Conservation (phyloP, 306 rosid genomes). For the Calophaca sinica region DNA sequence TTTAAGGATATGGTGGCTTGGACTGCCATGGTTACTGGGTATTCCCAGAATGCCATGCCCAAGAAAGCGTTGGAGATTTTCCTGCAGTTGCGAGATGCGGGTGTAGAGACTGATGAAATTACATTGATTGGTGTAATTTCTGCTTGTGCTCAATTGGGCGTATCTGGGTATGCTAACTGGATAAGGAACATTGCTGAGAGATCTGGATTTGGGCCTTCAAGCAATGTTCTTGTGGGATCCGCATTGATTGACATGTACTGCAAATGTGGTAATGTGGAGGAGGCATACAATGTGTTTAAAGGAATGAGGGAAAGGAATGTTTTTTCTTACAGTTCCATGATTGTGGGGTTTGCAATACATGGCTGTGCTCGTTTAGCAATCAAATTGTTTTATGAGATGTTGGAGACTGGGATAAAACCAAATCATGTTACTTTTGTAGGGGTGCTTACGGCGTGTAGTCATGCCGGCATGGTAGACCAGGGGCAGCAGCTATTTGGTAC, state of each 20-base stretch:
- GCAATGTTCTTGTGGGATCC: conserved; percentile 81
- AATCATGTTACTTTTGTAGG: conserved; percentile 80
- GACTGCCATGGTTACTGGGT: conserved; percentile 86
- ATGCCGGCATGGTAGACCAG: conserved; percentile 78
- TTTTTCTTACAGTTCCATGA: conserved; percentile 83
- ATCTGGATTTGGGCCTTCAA: conserved; percentile 56
- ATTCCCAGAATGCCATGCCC: conserved; percentile 78
- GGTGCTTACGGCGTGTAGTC: conserved; percentile 77
- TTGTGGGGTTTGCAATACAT: conserved; percentile 78
- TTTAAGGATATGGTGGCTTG: conserved; percentile 83
- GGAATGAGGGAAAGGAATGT: conserved; percentile 73
- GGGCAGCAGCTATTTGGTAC: conserved; percentile 71
- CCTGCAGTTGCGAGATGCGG: conserved; percentile 50
- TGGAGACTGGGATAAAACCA: conserved; percentile 67
- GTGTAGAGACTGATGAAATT: conserved; percentile 67
- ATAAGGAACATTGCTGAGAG: conserved; percentile 65
- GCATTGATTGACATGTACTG: conserved; percentile 85
- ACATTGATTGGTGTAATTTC: conserved; percentile 74
- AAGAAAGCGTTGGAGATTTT: conserved; percentile 69
- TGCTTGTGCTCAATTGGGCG: conserved; percentile 85
- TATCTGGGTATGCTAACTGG: conserved; percentile 62
- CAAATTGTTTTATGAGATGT: conserved; percentile 76
- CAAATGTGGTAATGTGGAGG: conserved; percentile 76
- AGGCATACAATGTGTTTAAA: conserved; percentile 66
- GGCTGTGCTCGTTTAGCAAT: conserved; percentile 70